These are phyloP conservation scores for Pestalotiopsis fici DNA, from an alignment of 2,329 filamentous ascomycete species.

Conservation along the genomic window DNA sequence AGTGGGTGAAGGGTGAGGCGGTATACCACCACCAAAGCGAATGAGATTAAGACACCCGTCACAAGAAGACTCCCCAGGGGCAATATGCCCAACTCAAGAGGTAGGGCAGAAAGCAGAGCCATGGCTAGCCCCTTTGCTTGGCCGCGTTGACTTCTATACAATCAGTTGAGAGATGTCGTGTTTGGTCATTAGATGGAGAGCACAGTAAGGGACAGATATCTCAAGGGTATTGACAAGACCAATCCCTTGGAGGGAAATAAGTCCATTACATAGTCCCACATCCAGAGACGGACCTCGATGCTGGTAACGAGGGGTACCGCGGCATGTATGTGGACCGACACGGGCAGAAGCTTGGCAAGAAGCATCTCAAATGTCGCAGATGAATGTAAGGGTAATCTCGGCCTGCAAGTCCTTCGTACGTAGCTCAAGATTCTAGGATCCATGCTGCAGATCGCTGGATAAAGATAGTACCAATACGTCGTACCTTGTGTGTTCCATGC, in stretches of 20 bases:
- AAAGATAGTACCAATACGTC: not conserved
- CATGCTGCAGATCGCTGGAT: not conserved
- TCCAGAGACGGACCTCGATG: not conserved
- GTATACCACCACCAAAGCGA: conserved; percentile 16
- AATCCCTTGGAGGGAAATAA: not conserved
- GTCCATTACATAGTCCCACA: not conserved
- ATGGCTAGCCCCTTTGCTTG: not conserved
- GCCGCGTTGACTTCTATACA: not conserved
- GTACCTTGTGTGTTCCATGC: not conserved
- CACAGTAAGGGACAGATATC: not conserved
- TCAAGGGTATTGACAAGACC: not conserved
- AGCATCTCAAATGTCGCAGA: not conserved
- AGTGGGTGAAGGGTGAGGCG: conserved; percentile 20
- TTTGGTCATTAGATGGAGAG: not conserved
- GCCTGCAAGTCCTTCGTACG: not conserved
- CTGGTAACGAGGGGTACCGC: not conserved
- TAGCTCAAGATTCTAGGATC: not conserved
- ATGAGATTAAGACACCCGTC: not conserved
- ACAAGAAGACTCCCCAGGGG: not conserved
- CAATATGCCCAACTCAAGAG: not conserved
- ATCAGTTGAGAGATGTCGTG: not conserved
- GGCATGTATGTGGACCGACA: not conserved
- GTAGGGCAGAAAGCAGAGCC: not conserved
- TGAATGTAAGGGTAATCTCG: not conserved
- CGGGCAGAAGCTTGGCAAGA: not conserved